A percentile compares a stretch with the other conserved stretches of the same genome.
Conservation (phyloP, 305 asterid genomes). For the Fraxinus angustifolia region DNA sequence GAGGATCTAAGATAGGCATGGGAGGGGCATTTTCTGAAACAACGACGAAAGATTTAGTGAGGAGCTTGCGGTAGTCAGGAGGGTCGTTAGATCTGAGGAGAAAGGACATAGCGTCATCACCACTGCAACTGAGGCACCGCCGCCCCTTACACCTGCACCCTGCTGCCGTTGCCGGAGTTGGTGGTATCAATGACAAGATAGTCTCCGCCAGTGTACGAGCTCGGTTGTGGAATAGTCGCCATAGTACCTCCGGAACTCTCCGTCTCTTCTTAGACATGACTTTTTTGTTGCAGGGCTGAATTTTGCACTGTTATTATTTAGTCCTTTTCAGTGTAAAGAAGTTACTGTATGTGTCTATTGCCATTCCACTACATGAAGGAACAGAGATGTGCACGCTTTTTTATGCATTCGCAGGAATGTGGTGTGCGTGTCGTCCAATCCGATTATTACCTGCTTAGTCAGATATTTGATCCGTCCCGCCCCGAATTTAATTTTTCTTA, state of each 20-base stretch:
- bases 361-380: background rate
- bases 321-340: background rate
- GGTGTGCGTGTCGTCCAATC: background rate
- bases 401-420: background rate
- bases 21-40: constrained; percentile 59
- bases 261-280: constrained; percentile 46
- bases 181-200: constrained; percentile 44
- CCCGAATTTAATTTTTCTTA: no score
- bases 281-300: background rate
- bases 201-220: constrained; percentile 68
- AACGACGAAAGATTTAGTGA: constrained; percentile 51
- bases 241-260: constrained; percentile 62
- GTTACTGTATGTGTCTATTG: background rate
- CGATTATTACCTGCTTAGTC: no score
- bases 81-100: constrained; percentile 51
- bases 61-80: constrained; percentile 58
- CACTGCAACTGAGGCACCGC: constrained; percentile 64
- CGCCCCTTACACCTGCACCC: constrained; percentile 49
- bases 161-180: constrained; percentile 24
- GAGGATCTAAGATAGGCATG: constrained; percentile 40
- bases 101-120: constrained; percentile 39
- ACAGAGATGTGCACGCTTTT: background rate
- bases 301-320: background rate
- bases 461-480: no score
- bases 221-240: constrained; percentile 56